These are phyloP conservation scores for Kodamaea derodonti DNA, from an alignment of 1,139 yeast species.

Conservation along the genomic window DNA sequence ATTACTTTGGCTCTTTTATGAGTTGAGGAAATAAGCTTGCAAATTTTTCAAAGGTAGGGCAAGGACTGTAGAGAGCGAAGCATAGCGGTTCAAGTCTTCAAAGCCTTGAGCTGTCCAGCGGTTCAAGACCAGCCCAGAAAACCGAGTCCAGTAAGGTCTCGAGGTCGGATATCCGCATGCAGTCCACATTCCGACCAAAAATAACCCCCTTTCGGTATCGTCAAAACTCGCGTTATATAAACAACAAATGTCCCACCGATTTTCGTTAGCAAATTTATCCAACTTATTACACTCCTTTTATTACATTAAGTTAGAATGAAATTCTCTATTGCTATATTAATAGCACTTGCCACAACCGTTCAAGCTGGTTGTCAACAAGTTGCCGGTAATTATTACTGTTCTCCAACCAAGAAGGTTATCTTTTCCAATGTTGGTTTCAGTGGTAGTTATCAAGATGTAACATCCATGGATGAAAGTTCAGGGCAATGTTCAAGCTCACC, in stretches of 20 bases:
- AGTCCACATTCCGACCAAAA: background rate
- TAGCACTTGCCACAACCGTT: conserved; percentile 23
- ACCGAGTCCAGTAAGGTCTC: no score
- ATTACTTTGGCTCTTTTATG: no score
- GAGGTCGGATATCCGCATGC: no score
- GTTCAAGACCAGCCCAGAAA: no score
- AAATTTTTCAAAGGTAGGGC: no score
- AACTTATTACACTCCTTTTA: conserved; percentile 10
- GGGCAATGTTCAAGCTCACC: conserved; percentile 54
- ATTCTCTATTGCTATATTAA: conserved; percentile 20
- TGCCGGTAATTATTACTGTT: conserved; percentile 82
- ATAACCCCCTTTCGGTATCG: background rate
- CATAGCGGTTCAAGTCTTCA: no score
- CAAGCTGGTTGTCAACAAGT: conserved; percentile 42
- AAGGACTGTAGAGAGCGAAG: no score
- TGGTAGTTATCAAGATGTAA: conserved; percentile 62
- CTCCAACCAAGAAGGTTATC: conserved; percentile 59
- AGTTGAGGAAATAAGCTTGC: no score
- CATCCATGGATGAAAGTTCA: conserved; percentile 42
- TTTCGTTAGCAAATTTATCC: background rate
- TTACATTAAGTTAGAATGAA: conserved; percentile 13
- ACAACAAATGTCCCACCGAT: conserved; percentile 1
- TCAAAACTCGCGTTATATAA: background rate
- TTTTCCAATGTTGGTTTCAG: conserved; percentile 67
- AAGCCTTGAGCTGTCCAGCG: no score